Base-by-base conservation (phyloP, 2,329 filamentous ascomycete species). In the Xylaria sp. region DNA sequence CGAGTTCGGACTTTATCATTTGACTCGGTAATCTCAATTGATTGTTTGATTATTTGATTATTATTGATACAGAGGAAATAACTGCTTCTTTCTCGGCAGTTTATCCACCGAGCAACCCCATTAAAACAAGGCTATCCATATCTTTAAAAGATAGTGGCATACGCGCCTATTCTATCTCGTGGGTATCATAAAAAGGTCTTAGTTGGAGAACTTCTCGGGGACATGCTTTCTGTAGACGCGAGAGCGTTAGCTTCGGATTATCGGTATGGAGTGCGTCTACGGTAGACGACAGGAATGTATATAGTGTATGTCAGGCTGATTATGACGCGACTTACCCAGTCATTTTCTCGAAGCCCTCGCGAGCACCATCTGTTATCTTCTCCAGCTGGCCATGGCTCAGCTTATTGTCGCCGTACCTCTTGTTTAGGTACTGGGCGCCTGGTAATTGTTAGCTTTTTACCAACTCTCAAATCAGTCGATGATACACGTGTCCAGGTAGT, bases 291-390 rank as follows among this genome's bases (percentile, higher is more conserved):
- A 23, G n/a, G 40, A 16, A 35, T n/a, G 18, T 35, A 27, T 6
- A 6, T 35, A 10, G 29, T 35, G 32, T 35, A 10, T 1, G 23
- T 21, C 1, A 12, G 9, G 16, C 2, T 1, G 16, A 23, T 21
- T 5, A 16, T 29, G 8, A 16, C 47, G 61, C 5, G 12, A 32
- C 75, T 57, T 74, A 81, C 79, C 80, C 81, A 48, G 81, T 81
- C 2, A 72, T 42, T 76, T 82, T 82, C 76, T 82, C 80, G 66
- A 78, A 80, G 23, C 71, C 65, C 16, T 69, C 63, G 32, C 81
- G 79, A 0, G 66, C 71, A 70, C 75, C 75, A 61, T 79, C 76
- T 50, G 76, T 76, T 27, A 70, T 72, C 50, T 74, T 70, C 69
- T 74, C 75, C 47, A 78, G 69, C 71, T 79, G 69, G n/a, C 61